Evolutionary conservation across 805 yeast species (phyloP).

Genomic region (Wickerhamiella dianesei): DNA sequence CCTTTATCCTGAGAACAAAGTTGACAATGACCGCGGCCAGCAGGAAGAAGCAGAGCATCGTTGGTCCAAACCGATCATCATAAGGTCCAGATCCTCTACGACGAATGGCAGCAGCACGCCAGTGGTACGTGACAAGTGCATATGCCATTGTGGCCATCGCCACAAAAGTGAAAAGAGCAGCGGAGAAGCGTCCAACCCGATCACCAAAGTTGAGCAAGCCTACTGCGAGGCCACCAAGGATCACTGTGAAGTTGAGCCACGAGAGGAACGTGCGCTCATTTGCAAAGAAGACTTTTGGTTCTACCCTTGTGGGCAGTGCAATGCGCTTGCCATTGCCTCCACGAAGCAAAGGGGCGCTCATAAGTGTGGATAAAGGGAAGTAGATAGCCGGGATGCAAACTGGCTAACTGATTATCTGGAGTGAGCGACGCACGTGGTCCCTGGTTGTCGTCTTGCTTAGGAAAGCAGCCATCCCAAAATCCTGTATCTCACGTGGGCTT

Average conservation of each 20-base stretch:
- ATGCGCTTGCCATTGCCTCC: conserved; percentile 77
- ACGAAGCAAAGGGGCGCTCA: conserved; percentile 50
- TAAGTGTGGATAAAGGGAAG: neutral
- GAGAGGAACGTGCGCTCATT: conserved; percentile 96
- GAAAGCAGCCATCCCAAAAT: too few species aligned
- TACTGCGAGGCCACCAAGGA: conserved; percentile 90
- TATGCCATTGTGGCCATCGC: conserved; percentile 98
- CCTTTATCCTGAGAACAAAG: conserved; percentile 60
- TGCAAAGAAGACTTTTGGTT: conserved; percentile 97
- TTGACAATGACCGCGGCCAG: conserved; percentile 87
- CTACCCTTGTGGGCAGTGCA: conserved; percentile 95
- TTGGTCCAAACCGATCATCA: conserved; percentile 97
- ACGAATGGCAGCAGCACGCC: conserved; percentile 99
- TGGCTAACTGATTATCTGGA: neutral
- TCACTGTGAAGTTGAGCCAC: conserved; percentile 98
- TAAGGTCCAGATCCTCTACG: conserved; percentile 98
- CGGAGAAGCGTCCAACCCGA: conserved; percentile 78
- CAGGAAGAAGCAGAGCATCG: conserved; percentile 87
- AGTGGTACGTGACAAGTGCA: conserved; percentile 90
- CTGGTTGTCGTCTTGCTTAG: neutral
- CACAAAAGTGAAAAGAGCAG: conserved; percentile 85
- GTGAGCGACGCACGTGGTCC: neutral
- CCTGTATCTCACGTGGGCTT: too few species aligned
- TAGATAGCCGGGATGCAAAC: neutral
- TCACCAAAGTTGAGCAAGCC: conserved; percentile 96